Percentiles rank a stretch among this genome's conserved stretches.
These are phyloP conservation scores for Colletotrichum coccodes DNA, from an alignment of 2,329 filamentous ascomycete species.

Conservation along the genomic window DNA sequence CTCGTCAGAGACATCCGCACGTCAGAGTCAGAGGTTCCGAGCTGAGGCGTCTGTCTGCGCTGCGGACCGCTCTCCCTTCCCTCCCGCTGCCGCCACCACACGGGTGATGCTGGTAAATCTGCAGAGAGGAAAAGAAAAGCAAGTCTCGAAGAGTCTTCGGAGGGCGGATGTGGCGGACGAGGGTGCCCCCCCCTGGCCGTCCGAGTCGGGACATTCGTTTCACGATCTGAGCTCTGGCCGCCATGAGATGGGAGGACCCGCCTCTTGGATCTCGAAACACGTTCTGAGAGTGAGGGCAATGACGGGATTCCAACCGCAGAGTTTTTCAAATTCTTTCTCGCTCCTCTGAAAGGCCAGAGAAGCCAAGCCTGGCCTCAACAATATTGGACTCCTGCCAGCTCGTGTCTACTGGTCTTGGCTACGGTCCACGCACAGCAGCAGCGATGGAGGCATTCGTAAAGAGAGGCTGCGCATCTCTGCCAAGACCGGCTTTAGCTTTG, in stretches of 20 bases:
- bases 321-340: background rate
- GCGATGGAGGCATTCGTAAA: background rate
- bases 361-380: conserved; percentile 16
- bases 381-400: conserved; percentile 22
- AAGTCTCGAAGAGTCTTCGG: background rate
- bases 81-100: background rate
- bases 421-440: background rate
- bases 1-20: background rate
- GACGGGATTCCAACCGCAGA: background rate
- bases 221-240: conserved; percentile 31
- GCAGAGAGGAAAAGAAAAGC: background rate
- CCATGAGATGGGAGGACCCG: conserved; percentile 32
- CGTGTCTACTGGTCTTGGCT: conserved; percentile 21
- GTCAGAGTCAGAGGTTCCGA: background rate
- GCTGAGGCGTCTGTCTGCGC: background rate
- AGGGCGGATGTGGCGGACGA: background rate
- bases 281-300: conserved; percentile 16
- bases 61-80: conserved; percentile 9
- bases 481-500: background rate
- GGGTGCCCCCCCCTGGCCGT: conserved; percentile 4
- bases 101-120: background rate
- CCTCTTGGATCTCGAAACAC: conserved; percentile 30
- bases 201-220: conserved; percentile 31
- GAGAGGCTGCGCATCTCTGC: conserved; percentile 14
- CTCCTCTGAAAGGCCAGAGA: background rate